These are phyloP conservation scores for Ophiostoma perfectum DNA, from an alignment of 2,329 filamentous ascomycete species.

Conservation along the genomic window DNA sequence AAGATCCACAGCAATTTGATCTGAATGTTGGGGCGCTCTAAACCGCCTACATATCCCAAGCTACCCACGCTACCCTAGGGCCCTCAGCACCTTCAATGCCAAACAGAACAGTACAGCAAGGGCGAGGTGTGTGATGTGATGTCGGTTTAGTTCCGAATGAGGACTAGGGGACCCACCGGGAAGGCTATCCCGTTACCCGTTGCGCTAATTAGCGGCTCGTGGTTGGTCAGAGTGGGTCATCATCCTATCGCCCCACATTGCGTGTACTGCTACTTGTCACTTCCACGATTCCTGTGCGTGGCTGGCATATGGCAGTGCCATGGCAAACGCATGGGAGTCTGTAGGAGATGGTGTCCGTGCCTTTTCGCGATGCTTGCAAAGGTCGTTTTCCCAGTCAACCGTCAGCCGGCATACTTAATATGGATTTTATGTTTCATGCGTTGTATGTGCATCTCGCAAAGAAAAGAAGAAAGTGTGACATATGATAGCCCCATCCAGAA, in stretches of 20 bases:
- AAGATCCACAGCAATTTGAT: too few species aligned
- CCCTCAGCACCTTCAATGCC: neutral
- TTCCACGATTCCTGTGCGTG: neutral
- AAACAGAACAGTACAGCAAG: neutral
- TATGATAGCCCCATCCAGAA: too few species aligned
- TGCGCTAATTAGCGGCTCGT: neutral
- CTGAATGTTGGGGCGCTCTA: too few species aligned
- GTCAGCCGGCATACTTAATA: too few species aligned
- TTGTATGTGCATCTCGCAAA: too few species aligned
- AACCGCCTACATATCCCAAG: neutral
- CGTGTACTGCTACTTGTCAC: neutral
- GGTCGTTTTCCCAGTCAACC: neutral
- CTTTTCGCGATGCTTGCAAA: neutral
- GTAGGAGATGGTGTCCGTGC: neutral
- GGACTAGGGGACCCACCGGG: neutral
- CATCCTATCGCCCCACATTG: too few species aligned
- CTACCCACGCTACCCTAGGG: neutral
- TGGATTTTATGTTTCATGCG: too few species aligned
- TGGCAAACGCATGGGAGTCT: neutral
- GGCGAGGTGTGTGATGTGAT: conserved; percentile 3
- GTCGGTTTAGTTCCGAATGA: neutral
- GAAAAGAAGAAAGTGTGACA: too few species aligned
- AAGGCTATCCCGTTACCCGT: neutral
- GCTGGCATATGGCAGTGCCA: neutral
- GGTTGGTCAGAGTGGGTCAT: neutral